Conservation (phyloP, 306 rosid species). For the Acmispon strigosus region DNA sequence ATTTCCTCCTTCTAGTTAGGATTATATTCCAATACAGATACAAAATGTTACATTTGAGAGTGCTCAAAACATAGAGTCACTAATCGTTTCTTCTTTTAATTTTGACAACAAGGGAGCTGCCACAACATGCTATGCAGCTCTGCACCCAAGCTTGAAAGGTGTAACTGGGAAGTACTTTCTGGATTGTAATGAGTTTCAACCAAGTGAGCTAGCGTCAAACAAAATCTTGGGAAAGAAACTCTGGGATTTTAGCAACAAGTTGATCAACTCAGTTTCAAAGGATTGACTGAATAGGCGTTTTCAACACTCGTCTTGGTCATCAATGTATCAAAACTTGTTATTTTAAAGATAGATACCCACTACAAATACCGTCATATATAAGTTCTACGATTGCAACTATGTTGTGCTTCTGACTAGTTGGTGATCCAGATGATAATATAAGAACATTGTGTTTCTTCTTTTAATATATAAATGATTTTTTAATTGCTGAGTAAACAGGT, state of each 20-base stretch:
- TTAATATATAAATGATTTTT: too few species aligned
- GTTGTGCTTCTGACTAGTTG: too few species aligned
- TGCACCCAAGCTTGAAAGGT: conserved; percentile 70
- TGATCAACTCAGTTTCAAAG: conserved; percentile 39
- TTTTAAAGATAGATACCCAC: background rate
- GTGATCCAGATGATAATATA: too few species aligned
- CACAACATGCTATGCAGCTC: conserved; percentile 77
- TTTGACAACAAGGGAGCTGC: conserved; percentile 62
- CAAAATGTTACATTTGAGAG: background rate
- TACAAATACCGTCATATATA: background rate
- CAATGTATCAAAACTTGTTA: background rate
- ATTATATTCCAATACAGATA: background rate
- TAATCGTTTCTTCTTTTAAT: background rate
- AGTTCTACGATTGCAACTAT: background rate
- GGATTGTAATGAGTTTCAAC: conserved; percentile 68
- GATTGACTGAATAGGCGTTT: background rate
- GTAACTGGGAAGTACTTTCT: conserved; percentile 60
- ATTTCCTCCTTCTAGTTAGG: background rate
- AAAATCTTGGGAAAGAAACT: conserved; percentile 41
- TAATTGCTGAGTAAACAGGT: too few species aligned
- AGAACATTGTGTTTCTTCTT: too few species aligned
- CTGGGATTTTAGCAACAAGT: conserved; percentile 85
- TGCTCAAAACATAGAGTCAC: background rate
- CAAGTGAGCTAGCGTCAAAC: conserved; percentile 48
- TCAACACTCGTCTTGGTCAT: background rate